Base-by-base conservation (phyloP, 1,139 yeast genomes). In the Wickerhamomyces sp. region DNA sequence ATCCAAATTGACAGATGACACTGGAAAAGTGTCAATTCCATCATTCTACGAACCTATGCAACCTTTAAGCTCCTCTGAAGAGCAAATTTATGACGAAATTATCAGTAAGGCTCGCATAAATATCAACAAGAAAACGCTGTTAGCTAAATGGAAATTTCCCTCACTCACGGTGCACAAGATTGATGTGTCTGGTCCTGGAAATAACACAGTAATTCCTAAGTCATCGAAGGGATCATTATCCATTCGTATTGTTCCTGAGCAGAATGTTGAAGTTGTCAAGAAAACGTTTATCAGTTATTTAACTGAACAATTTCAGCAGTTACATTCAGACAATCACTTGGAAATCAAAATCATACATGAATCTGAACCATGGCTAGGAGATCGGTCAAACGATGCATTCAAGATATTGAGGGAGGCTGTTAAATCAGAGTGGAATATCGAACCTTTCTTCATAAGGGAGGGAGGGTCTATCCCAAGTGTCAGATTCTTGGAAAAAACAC, bases 281-380 rank as follows among this genome's bases (percentile, higher is more conserved):
- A 51, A 58, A 2, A 63, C 72, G 30, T 69, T 91, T 27, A 64
- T 71, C 2, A 49, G 63, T 0, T 80, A 73, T 56, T 59, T 93
- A 39, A 56, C 68, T 0, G 56, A 63, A 0, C 62, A 68, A 41
- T 86, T 85, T 53, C 53, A 60, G 1, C 58, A 61, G 10, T 65
- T 89, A 40, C 59, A 71, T 5, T 76, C 94, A 0, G 76, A 74
- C 9, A 93, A 93, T 63, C 71, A 73, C 36, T 59, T 91, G 34
- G 64, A 68, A 15, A 66, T 91, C 23, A 70, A 75, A 35, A 75
- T 89, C 36, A 74, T 82, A 53, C 90, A 89, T 58, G 93, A 85
- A 59, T 95, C 96, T 0, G 98, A 91, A 59, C 95, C 98, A 2
- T 93, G 99, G 99, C 69, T 93, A 11, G 98, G 97, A 6, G 90